Conservation (phyloP, 805 yeast genomes). For the Ogataea salicorniae region DNA sequence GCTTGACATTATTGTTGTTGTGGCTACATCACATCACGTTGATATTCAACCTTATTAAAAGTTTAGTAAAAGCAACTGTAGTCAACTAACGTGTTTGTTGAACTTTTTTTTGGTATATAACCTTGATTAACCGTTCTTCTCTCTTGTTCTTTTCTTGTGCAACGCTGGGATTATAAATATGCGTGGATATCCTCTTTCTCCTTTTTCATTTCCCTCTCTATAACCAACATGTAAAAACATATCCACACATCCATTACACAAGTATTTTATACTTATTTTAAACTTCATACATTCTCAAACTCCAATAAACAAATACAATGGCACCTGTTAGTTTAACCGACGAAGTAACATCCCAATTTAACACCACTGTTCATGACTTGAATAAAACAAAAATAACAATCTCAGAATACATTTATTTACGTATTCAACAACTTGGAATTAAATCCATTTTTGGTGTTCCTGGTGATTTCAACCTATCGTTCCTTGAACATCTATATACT, state of each 20-base stretch:
- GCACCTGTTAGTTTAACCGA: conserved; percentile 19
- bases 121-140: no score
- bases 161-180: no score
- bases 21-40: no score
- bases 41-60: no score
- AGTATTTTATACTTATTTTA: background rate
- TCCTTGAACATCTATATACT: conserved; percentile 41
- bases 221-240: no score
- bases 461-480: conserved; percentile 53
- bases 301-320: conserved; percentile 7
- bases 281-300: background rate
- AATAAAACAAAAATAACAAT: conserved; percentile 19
- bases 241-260: background rate
- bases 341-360: conserved; percentile 1
- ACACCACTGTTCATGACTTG: conserved; percentile 5
- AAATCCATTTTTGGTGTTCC: conserved; percentile 52
- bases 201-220: no score
- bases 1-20: no score
- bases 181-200: no score
- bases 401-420: conserved; percentile 42
- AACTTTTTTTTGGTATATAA: no score
- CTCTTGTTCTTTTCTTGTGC: no score
- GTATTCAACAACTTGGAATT: conserved; percentile 40
- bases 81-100: no score
- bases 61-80: no score